phyloP scores from a whole-genome alignment of 805 yeast species.

The Lipomyces mesembrius region DNA sequence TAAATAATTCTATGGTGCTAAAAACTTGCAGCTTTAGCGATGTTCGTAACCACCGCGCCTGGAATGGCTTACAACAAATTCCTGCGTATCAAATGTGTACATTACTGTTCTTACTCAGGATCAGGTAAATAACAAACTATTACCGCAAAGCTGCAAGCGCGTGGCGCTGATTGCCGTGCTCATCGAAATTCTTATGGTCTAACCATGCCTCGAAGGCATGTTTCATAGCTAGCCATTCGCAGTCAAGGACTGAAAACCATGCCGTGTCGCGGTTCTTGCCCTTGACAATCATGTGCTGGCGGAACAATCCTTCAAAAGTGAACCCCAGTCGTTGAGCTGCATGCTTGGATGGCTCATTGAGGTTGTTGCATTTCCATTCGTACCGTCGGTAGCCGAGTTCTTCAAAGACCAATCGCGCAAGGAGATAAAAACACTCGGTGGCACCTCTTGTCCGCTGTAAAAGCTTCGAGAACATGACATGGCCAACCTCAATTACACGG shows the following conservation, averaged over 20 bases:
- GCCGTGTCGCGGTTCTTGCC: not conserved
- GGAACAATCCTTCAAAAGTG: not conserved
- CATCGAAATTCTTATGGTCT: not conserved
- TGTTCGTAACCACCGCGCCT: too few species aligned
- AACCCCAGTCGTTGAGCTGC: not conserved
- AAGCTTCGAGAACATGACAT: not conserved
- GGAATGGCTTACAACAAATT: too few species aligned
- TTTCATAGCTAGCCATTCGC: not conserved
- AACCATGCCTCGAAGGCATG: not conserved
- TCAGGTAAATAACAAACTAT: not conserved
- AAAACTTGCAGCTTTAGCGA: too few species aligned
- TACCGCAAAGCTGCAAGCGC: not conserved
- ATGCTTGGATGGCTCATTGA: constrained; percentile 1
- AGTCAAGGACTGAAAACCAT: not conserved
- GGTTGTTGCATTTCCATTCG: constrained; percentile 1
- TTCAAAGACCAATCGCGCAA: not conserved
- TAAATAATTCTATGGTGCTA: too few species aligned
- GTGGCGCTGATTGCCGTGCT: not conserved
- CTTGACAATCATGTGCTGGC: not conserved
- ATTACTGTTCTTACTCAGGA: too few species aligned
- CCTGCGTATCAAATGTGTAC: too few species aligned
- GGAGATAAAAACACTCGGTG: not conserved
- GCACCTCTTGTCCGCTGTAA: constrained; percentile 2
- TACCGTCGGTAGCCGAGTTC: not conserved
- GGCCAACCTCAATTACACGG: not conserved